Evolutionary conservation across 1,284 basidiomycete species (phyloP).

Genomic region (Pterulicium gracile): DNA sequence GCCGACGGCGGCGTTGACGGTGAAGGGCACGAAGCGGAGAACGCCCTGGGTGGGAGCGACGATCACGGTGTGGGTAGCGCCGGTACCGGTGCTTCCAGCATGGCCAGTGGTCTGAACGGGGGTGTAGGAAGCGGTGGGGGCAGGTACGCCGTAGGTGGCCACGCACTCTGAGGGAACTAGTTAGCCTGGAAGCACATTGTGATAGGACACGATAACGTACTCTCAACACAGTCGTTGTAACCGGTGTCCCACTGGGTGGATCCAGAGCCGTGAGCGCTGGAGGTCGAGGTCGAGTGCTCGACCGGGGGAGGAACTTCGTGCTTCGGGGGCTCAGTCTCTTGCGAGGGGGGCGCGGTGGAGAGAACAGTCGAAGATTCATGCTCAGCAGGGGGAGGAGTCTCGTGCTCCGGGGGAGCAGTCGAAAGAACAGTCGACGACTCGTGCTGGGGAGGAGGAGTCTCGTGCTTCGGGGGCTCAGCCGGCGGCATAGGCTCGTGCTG

Average conservation of each 20-base stretch:
- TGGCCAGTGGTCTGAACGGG: constrained; percentile 27
- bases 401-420: neutral
- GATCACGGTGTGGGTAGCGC: constrained; percentile 60
- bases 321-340: constrained; percentile 7
- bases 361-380: constrained; percentile 8
- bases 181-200: neutral
- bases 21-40: constrained; percentile 63
- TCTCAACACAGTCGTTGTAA: constrained; percentile 61
- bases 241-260: constrained; percentile 43
- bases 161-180: constrained; percentile 41
- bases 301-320: constrained; percentile 9
- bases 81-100: constrained; percentile 28
- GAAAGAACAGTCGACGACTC: neutral
- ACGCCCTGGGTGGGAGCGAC: constrained; percentile 69
- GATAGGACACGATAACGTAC: constrained; percentile 27
- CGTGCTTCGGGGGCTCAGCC: neutral
- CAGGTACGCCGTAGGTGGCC: constrained; percentile 39
- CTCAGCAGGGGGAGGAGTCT: constrained; percentile 7
- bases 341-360: constrained; percentile 9
- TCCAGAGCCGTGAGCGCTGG: constrained; percentile 56
- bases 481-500: neutral
- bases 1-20: constrained; percentile 61
- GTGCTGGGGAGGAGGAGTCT: neutral
- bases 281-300: constrained; percentile 19
- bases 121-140: constrained; percentile 25